Percentiles rank a stretch among this genome's conserved stretches.
Evolutionary conservation across 2,329 filamentous ascomycete genomes (phyloP).

Genomic region (Cladophialophora yegresii): DNA sequence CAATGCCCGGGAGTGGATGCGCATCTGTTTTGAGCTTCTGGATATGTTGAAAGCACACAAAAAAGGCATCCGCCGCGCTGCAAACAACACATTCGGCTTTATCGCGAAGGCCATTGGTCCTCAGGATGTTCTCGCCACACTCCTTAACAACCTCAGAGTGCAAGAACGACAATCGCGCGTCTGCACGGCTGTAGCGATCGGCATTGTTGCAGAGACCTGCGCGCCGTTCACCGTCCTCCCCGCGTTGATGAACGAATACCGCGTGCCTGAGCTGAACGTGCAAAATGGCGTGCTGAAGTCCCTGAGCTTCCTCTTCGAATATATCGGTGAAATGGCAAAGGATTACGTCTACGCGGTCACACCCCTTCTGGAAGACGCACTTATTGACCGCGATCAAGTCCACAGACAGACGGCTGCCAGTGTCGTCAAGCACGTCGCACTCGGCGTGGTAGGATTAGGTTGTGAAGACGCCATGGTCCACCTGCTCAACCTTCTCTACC

Average conservation of each 20-base stretch:
- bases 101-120: conserved; percentile 99
- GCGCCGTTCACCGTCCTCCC: conserved; percentile 98
- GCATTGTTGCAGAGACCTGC: conserved; percentile 97
- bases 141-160: conserved; percentile 94
- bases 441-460: conserved; percentile 94
- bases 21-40: conserved; percentile 96
- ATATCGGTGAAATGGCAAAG: conserved; percentile 99
- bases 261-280: conserved; percentile 96
- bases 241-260: conserved; percentile 98
- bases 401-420: conserved; percentile 95
- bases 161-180: conserved; percentile 98
- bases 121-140: conserved; percentile 91
- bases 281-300: conserved; percentile 98
- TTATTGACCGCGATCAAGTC: conserved; percentile 97
- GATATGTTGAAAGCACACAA: conserved; percentile 99
- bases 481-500: conserved; percentile 91
- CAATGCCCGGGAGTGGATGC: conserved; percentile 98
- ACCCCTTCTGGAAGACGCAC: conserved; percentile 89
- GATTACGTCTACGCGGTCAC: conserved; percentile 99
- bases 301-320: conserved; percentile 95
- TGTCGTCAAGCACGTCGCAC: conserved; percentile 95
- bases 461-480: conserved; percentile 99
- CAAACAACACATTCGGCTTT: conserved; percentile 99
- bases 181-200: conserved; percentile 96
- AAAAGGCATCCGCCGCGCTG: conserved; percentile 95